phyloP scores from a whole-genome alignment of 1,284 basidiomycete species.

The Austroboletus novae-zelandiae region DNA sequence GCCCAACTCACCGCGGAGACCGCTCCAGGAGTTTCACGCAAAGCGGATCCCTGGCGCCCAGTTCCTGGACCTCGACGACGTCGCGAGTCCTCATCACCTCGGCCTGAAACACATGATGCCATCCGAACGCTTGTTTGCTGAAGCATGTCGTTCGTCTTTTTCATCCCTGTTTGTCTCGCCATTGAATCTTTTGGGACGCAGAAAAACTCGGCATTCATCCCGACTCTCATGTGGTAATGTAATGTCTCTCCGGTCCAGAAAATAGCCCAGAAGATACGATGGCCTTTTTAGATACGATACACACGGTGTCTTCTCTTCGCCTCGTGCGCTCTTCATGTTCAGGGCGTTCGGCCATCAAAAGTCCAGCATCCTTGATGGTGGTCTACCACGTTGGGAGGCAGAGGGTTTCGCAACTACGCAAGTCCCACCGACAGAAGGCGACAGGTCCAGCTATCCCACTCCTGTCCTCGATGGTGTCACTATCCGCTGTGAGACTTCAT shows the following conservation, averaged over 20 bases:
- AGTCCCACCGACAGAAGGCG: conserved; percentile 35
- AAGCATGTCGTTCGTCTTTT: conserved; percentile 67
- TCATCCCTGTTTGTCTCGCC: conserved; percentile 1
- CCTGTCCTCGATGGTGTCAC: conserved; percentile 50
- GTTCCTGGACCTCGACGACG: conserved; percentile 83
- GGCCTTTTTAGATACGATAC: conserved; percentile 70
- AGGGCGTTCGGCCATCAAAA: conserved; percentile 83
- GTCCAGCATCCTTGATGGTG: conserved; percentile 87
- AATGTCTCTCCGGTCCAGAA: conserved; percentile 21
- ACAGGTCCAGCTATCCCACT: conserved; percentile 46
- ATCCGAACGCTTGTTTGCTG: conserved; percentile 64
- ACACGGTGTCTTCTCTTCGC: conserved; percentile 85
- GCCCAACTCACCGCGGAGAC: conserved; percentile 73
- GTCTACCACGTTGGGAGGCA: conserved; percentile 80
- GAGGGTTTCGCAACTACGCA: conserved; percentile 66
- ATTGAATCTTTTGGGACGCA: conserved; percentile 28
- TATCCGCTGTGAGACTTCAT: conserved; percentile 57
- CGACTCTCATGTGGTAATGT: conserved; percentile 82
- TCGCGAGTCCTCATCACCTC: conserved; percentile 65
- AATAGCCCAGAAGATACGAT: conserved; percentile 6
- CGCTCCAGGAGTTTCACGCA: conserved; percentile 61
- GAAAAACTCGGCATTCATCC: conserved; percentile 74
- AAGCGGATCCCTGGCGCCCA: conserved; percentile 73
- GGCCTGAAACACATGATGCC: conserved; percentile 97
- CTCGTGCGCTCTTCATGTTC: conserved; percentile 91